A percentile compares a stretch with the other conserved stretches of the same genome.
Evolutionary conservation across 768 basidiomycete genomes (phyloP).

Genomic region (Cantharellus anzutake): DNA sequence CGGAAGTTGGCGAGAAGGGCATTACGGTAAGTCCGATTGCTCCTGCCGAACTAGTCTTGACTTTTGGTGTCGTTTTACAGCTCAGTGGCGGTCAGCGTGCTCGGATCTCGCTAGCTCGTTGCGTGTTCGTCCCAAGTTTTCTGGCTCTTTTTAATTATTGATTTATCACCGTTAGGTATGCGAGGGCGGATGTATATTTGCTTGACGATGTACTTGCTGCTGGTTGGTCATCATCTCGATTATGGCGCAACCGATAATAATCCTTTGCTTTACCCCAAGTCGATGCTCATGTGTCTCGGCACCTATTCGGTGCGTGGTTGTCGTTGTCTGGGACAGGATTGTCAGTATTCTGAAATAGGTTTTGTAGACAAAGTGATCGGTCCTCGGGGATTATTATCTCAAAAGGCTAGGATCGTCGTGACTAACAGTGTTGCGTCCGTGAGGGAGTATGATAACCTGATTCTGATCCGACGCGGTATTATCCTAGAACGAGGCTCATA

Average conservation of each 20-base stretch:
- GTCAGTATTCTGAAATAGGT: background rate
- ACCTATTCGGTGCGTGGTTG: conserved; percentile 44
- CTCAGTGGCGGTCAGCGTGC: conserved; percentile 74
- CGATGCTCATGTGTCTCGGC: conserved; percentile 73
- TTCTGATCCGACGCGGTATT: conserved; percentile 64
- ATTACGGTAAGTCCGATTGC: conserved; percentile 32
- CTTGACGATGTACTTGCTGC: conserved; percentile 77
- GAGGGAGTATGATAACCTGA: conserved; percentile 51
- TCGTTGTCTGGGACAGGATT: too few relatives aligned
- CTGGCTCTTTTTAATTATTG: background rate
- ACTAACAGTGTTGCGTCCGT: conserved; percentile 81
- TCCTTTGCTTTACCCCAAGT: conserved; percentile 21
- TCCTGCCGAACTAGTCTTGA: background rate
- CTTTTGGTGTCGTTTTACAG: conserved; percentile 17
- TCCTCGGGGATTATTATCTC: conserved; percentile 59
- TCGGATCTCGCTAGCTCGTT: conserved; percentile 54
- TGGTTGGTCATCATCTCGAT: conserved; percentile 15
- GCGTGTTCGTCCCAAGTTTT: conserved; percentile 17
- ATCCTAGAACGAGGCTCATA: conserved; percentile 62
- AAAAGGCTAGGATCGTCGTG: conserved; percentile 69
- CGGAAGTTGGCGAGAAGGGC: conserved; percentile 69
- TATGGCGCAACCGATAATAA: conserved; percentile 4
- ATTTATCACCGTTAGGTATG: conserved; percentile 60
- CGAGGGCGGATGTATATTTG: conserved; percentile 78
- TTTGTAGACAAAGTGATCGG: conserved; percentile 63